phyloP scores from a whole-genome alignment of 1,139 yeast species.

The Meyerozyma athensensis region DNA sequence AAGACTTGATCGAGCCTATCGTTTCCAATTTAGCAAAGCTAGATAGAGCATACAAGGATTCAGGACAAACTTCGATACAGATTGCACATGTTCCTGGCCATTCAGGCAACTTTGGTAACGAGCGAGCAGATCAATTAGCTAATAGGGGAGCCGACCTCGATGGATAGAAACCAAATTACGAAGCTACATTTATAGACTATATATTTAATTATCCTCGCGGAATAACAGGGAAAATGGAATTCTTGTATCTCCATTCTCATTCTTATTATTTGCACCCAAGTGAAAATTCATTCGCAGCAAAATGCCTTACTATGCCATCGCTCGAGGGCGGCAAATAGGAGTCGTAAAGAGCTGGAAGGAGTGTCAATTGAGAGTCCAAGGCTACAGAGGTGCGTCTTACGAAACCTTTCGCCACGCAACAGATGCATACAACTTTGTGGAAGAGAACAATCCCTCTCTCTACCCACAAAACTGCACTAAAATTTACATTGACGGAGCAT shows the following conservation, averaged over 20 bases:
- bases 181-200: background rate
- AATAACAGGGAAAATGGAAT: background rate
- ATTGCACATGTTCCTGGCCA: slow-evolving; percentile 72
- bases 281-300: slow-evolving; percentile 3
- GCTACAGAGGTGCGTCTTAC: slow-evolving; percentile 49
- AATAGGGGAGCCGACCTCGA: slow-evolving; percentile 48
- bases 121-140: slow-evolving; percentile 73
- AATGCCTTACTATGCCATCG: slow-evolving; percentile 54
- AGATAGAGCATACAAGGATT: slow-evolving; percentile 18
- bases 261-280: too few relatives aligned
- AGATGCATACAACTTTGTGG: slow-evolving; percentile 43
- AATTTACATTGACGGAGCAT: slow-evolving; percentile 72
- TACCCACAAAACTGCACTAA: background rate
- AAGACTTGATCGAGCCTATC: slow-evolving; percentile 41
- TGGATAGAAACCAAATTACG: background rate
- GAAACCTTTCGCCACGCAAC: slow-evolving; percentile 44
- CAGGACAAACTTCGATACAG: slow-evolving; percentile 30
- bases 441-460: background rate
- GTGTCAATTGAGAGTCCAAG: slow-evolving; percentile 44
- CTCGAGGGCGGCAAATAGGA: slow-evolving; percentile 49
- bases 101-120: slow-evolving; percentile 64
- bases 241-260: background rate
- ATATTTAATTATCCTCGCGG: too few relatives aligned
- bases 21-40: slow-evolving; percentile 24
- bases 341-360: slow-evolving; percentile 50